Base-by-base conservation (phyloP, 805 yeast genomes). In the Yueomyces sp. region DNA sequence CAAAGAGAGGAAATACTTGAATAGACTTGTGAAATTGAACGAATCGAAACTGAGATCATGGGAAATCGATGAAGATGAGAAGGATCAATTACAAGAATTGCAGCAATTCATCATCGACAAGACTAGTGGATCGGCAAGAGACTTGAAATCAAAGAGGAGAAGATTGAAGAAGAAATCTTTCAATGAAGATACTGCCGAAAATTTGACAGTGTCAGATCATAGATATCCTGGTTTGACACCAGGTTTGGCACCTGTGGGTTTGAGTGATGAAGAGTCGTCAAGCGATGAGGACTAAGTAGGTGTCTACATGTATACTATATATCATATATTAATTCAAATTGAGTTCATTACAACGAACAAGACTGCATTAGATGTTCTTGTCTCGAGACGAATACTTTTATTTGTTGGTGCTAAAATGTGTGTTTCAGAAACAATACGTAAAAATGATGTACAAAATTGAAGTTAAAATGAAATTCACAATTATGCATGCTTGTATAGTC, bases 191-290 rank as follows among this genome's bases (percentile, higher is more conserved):
- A 39, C 47, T 36, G 3, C 30, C 4, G 27, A 28, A 6, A 12
- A 19, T 28, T 29, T 11, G 4, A 43, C 42, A 8, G 39, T 38
- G 6, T 49, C 51, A 27, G 46, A 50, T 44, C 61, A 53, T 44
- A 56, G 57, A 42, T 68, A 62, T 46, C 64, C 84, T 37, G 90
- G 92, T 29, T 67, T 84, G 44, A 84, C 94, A 0, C 94, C 92
- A 1, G 94, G 94, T 48, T 70, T 84, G 60, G 94, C 92, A 1
- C 92, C 92, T 32, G 87, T 84, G 28, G 88, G 78, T 34, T 66
- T 69, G 49, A 72, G 74, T 39, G 80, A 76, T 50, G 78, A 76
- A 45, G 76, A 72, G 28, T 63, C 57, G 12, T 55, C 59, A 9
- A 55, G 59, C 37, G 63, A 59, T 26, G 65, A 59, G 36, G 57